Evolutionary conservation across 2,329 filamentous ascomycete species (phyloP).

Genomic region (Trichoderma sp.): DNA sequence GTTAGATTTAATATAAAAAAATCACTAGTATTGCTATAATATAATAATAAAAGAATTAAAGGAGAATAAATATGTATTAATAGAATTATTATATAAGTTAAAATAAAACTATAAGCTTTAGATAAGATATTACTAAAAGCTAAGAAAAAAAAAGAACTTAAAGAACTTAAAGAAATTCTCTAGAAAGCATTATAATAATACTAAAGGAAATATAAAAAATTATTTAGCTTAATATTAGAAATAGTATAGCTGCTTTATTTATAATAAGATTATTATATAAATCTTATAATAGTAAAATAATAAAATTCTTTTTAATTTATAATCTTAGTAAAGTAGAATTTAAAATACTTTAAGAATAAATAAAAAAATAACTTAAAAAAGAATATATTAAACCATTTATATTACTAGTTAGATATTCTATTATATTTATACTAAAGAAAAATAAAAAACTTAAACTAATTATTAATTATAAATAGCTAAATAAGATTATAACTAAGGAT

Average conservation of each 20-base stretch:
- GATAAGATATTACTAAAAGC: not conserved
- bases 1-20: not conserved
- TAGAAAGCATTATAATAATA: no score
- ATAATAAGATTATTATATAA: not conserved
- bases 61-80: not conserved
- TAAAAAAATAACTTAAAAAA: not conserved
- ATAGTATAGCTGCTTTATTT: not conserved
- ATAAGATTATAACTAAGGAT: no score
- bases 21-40: not conserved
- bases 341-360: not conserved
- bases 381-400: not conserved
- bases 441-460: no score
- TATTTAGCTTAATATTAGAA: not conserved
- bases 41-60: not conserved
- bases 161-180: no score
- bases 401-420: no score
- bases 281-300: not conserved
- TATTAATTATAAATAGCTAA: no score
- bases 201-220: not conserved
- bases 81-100: not conserved
- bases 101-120: not conserved
- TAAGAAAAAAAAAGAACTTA: not conserved
- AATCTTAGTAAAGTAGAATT: not conserved
- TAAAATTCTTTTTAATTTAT: not conserved
- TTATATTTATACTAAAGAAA: no score